Percentiles rank a stretch among this genome's conserved stretches.
phyloP scores from a whole-genome alignment of 306 rosid genomes.

The Cucumis cinereus region DNA sequence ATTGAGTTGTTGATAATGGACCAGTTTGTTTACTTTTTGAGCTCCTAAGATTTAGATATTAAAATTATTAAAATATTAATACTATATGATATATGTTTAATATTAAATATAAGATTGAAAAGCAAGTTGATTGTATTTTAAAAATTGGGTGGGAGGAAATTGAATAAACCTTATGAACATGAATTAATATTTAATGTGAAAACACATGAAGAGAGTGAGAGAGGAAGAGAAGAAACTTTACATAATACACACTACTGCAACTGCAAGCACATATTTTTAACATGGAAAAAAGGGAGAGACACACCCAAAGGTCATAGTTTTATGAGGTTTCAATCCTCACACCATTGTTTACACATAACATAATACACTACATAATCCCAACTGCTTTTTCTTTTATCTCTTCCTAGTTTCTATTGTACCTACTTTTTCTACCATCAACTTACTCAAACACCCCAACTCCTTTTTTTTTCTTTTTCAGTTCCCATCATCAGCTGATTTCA shows the following conservation, averaged over 20 bases:
- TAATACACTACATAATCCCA: too few relatives aligned
- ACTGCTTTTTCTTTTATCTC: not conserved
- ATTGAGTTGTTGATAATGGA: not conserved
- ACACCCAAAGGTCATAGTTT: constrained; percentile 1
- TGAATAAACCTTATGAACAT: too few relatives aligned
- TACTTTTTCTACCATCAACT: not conserved
- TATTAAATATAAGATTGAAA: too few relatives aligned
- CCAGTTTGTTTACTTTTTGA: not conserved
- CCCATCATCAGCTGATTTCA: constrained; percentile 55
- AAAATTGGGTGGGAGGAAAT: not conserved
- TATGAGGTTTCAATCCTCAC: not conserved
- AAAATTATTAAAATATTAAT: too few relatives aligned
- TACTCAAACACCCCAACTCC: not conserved
- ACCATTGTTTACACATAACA: not conserved
- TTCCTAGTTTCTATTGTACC: not conserved
- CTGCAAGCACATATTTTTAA: not conserved
- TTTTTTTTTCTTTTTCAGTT: constrained; percentile 19
- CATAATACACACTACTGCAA: constrained; percentile 1
- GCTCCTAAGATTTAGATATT: not conserved
- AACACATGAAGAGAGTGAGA: not conserved
- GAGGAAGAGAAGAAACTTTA: not conserved
- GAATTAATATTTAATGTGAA: not conserved
- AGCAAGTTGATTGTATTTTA: too few relatives aligned
- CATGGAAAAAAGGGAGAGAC: not conserved
- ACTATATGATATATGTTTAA: too few relatives aligned